A percentile compares a stretch with the other conserved stretches of the same genome.
Conservation (phyloP, 768 basidiomycete genomes). For the Rhodosporidiobolus odoratus region DNA sequence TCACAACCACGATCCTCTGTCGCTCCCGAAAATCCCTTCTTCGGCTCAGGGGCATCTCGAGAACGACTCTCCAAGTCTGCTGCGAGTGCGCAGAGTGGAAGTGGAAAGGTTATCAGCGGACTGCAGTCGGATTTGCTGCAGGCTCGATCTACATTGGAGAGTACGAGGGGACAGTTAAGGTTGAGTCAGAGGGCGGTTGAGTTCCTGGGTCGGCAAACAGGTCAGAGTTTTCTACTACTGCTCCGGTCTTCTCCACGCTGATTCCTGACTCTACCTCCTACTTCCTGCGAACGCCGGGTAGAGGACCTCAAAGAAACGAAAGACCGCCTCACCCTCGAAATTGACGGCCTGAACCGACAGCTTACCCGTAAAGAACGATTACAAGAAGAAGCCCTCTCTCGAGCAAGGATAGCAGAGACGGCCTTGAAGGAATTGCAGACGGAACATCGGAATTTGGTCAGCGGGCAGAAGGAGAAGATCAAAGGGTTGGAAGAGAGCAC, state of each 20-base stretch:
- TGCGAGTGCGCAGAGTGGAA: conserved; percentile 45
- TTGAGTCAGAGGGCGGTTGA: conserved; percentile 77
- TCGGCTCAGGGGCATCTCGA: conserved; percentile 15
- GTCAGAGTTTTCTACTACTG: conserved; percentile 6
- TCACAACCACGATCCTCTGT: not conserved
- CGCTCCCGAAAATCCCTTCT: conserved; percentile 33
- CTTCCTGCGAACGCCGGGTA: not conserved
- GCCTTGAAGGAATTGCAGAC: conserved; percentile 64
- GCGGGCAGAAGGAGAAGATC: conserved; percentile 65
- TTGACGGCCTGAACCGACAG: conserved; percentile 80
- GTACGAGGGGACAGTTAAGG: conserved; percentile 74
- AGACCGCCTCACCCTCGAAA: conserved; percentile 74
- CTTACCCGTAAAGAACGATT: conserved; percentile 80
- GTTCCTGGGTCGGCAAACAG: conserved; percentile 47
- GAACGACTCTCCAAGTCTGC: conserved; percentile 27
- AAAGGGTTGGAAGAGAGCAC: conserved; percentile 56
- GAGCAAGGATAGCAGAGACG: conserved; percentile 78
- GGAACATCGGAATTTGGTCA: conserved; percentile 67
- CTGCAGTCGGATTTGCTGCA: conserved; percentile 76
- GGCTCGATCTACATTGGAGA: conserved; percentile 74
- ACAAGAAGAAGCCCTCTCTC: conserved; percentile 78
- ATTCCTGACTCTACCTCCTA: not conserved
- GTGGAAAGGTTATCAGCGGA: conserved; percentile 81
- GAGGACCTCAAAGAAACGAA: conserved; percentile 84
- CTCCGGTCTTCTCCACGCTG: conserved; percentile 47